phyloP scores from a whole-genome alignment of 2,329 filamentous ascomycete genomes.

The Trichoderma arundinaceum region DNA sequence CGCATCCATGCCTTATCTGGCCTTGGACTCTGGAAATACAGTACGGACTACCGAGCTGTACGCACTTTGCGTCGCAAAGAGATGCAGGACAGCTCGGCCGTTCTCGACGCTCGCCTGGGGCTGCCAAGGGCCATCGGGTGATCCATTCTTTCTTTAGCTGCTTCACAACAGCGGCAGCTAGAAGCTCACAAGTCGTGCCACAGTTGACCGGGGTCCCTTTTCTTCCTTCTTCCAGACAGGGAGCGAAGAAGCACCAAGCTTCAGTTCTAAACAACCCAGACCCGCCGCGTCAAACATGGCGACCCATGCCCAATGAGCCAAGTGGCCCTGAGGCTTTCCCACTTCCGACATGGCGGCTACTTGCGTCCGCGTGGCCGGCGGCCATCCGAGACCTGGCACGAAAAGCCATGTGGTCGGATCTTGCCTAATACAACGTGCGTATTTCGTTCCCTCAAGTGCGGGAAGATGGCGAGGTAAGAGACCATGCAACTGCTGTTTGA shows the following conservation, averaged over 20 bases:
- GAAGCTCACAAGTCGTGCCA: slow-evolving; percentile 29
- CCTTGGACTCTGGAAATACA: not conserved
- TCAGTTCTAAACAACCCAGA: slow-evolving; percentile 18
- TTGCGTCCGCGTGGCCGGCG: slow-evolving; percentile 34
- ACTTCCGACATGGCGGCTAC: slow-evolving; percentile 33
- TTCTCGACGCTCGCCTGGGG: slow-evolving; percentile 7
- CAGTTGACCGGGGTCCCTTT: slow-evolving; percentile 26
- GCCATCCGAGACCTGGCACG: slow-evolving; percentile 32
- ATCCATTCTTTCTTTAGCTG: slow-evolving; percentile 22
- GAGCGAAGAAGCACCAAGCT: slow-evolving; percentile 17
- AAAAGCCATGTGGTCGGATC: slow-evolving; percentile 34
- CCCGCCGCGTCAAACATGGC: slow-evolving; percentile 26
- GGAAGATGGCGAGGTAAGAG: slow-evolving; percentile 1
- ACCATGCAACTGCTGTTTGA: slow-evolving; percentile 3
- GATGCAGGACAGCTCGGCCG: slow-evolving; percentile 13
- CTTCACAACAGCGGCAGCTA: slow-evolving; percentile 27
- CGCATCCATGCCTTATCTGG: not conserved
- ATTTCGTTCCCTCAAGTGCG: slow-evolving; percentile 1
- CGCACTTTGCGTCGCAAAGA: not conserved
- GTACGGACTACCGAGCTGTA: not conserved
- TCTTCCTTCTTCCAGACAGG: slow-evolving; percentile 22
- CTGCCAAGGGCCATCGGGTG: slow-evolving; percentile 16
- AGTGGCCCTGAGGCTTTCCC: slow-evolving; percentile 33
- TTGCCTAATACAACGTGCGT: slow-evolving; percentile 32
- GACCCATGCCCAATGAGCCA: slow-evolving; percentile 28